A percentile compares a stretch with the other conserved stretches of the same genome.
phyloP scores from a whole-genome alignment of 495 filamentous ascomycete species.

The Friedmanniomyces simplex region DNA sequence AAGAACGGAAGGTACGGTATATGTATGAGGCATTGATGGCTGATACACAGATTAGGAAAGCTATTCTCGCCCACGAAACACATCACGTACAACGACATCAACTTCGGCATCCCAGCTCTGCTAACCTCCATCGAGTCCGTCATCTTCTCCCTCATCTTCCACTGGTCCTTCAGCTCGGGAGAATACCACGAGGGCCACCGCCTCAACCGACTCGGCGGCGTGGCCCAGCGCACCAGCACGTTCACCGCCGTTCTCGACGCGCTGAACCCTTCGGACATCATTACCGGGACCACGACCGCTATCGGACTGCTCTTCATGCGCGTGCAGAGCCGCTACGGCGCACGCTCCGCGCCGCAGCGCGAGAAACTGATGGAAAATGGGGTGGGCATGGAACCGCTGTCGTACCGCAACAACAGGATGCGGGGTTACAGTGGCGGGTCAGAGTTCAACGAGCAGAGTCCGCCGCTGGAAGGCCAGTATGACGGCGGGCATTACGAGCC shows the following conservation, averaged over 20 bases:
- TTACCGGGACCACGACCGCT: conserved; percentile 7
- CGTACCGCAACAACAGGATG: conserved; percentile 1
- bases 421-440: conserved; percentile 12
- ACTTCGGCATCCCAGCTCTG: conserved; percentile 17
- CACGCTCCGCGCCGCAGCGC: background rate
- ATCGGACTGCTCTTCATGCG: conserved; percentile 6
- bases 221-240: conserved; percentile 6
- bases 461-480: background rate
- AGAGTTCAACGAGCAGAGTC: conserved; percentile 1
- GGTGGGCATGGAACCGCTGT: conserved; percentile 11
- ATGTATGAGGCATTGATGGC: too few relatives aligned
- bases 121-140: conserved; percentile 12
- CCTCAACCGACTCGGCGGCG: conserved; percentile 2
- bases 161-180: conserved; percentile 10
- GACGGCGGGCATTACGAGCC: background rate
- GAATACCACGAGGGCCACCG: conserved; percentile 9
- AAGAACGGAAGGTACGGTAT: too few relatives aligned
- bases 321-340: conserved; percentile 7
- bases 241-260: conserved; percentile 12
- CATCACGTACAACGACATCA: conserved; percentile 17
- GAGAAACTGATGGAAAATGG: background rate
- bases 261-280: conserved; percentile 13
- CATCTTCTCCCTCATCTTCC: conserved; percentile 16
- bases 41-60: background rate
- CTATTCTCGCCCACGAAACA: conserved; percentile 8